Evolutionary conservation across 2,329 filamentous ascomycete genomes (phyloP), one percentile per base, ranked within the genome.

Genomic region (Hypoxylon sp.): DNA sequence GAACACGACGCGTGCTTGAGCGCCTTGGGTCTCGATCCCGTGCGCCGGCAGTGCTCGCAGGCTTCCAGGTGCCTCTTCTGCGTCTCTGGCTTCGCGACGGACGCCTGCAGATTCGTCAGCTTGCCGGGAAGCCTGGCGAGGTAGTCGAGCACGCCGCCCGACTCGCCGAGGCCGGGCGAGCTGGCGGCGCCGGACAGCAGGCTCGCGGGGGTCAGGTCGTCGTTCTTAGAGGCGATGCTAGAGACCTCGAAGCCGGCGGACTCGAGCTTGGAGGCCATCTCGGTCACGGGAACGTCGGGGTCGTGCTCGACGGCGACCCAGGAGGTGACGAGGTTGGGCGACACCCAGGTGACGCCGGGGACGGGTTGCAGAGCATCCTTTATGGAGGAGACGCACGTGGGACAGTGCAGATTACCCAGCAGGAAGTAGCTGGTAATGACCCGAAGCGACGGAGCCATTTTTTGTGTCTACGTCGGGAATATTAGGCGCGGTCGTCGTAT

Each of bases 321-420:
- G 62, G 89, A 89, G 33, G 87, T 88, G 67, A 91, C 82, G 59
- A 91, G 83, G 63, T 89, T 91, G 58, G 88, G 83, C 61, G 87
- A 88, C 24, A 91, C 82, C 76, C 83, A 86, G 51, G 69, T 78
- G 77, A 78, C 76, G 69, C 73, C 49, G 66, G 69, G 64, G 75
- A 83, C 17, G 73, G 72, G 40, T 77, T 71, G 78, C 56, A 92
- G 75, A 57, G 82, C 79, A 50, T 81, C 77, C 68, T 85, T 80
- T 69, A 92, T 91, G 64, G 82, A 80, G 29, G 83, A 82, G 46
- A 91, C 85, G 72, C 89, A 92, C 58, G 88, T 89, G 11, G 88
- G 86, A 75, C 89, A 92, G 74, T 92, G 89, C n/a, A 92, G 80
- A 72, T 92, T 92, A 60, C 82, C 84, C 65, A 92, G 78, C 60